These are phyloP conservation scores for Aristolochia fimbriata DNA, from an alignment of 164 flowering plant species.

Conservation along the genomic window DNA sequence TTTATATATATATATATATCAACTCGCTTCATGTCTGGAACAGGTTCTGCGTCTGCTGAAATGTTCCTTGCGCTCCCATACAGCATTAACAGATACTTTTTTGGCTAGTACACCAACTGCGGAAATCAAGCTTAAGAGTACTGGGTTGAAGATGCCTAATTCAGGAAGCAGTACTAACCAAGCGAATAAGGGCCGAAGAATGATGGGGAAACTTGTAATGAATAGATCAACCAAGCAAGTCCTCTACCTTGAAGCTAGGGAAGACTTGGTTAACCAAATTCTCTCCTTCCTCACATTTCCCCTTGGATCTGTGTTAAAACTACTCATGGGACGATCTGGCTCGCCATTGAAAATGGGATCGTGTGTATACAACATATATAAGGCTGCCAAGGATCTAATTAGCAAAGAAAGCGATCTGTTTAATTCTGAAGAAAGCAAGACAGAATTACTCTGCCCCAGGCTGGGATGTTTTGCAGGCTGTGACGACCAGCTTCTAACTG, in stretches of 20 bases:
- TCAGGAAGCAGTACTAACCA: not conserved
- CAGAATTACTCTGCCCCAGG: not conserved
- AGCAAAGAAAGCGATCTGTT: not conserved
- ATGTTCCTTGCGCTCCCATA: not conserved
- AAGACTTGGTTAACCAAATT: not conserved
- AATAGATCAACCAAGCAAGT: not conserved
- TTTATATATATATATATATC: too few relatives aligned
- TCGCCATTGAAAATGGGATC: not conserved
- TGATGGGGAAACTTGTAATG: not conserved
- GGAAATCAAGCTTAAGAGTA: not conserved
- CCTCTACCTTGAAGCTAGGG: not conserved
- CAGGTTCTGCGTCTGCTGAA: conserved; percentile 1
- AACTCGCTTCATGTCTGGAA: not conserved
- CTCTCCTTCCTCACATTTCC: not conserved
- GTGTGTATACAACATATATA: not conserved
- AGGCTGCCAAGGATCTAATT: not conserved
- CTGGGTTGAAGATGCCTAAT: not conserved
- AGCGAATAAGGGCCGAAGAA: not conserved
- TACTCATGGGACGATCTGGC: not conserved
- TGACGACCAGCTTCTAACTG: not conserved
- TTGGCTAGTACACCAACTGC: not conserved
- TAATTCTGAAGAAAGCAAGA: not conserved
- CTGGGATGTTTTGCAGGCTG: not conserved
- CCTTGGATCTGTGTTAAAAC: not conserved
- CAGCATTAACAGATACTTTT: not conserved